Evolutionary conservation across 2,329 filamentous ascomycete species (phyloP).

Genomic region (Diaporthe eres): DNA sequence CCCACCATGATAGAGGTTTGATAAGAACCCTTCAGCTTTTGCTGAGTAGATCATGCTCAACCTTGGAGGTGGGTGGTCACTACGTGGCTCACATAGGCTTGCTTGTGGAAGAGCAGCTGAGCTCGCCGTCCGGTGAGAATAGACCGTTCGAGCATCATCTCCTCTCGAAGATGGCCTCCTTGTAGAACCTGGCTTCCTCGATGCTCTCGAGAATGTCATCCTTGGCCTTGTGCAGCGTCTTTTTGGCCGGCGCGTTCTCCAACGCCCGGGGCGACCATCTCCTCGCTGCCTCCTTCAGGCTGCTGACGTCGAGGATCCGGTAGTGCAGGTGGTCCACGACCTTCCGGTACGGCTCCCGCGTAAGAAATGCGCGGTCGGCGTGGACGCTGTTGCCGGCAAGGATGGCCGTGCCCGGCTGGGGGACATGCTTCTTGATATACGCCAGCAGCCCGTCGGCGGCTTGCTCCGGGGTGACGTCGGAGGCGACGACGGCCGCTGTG

Average conservation of each 20-base stretch:
- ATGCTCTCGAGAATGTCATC: slow-evolving; percentile 97
- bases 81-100: not conserved
- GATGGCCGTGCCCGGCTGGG: slow-evolving; percentile 75
- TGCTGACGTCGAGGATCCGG: slow-evolving; percentile 91
- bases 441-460: slow-evolving; percentile 81
- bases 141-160: not conserved
- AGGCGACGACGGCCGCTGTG: slow-evolving; percentile 80
- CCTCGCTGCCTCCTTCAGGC: slow-evolving; percentile 89
- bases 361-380: slow-evolving; percentile 86
- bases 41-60: not conserved
- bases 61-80: not conserved
- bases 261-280: slow-evolving; percentile 81
- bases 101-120: not conserved
- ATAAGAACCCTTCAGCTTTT: not conserved
- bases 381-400: slow-evolving; percentile 96
- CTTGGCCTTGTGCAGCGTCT: slow-evolving; percentile 83
- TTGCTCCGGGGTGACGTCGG: slow-evolving; percentile 77
- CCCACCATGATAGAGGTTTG: not conserved
- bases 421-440: slow-evolving; percentile 83
- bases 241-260: slow-evolving; percentile 78
- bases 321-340: slow-evolving; percentile 88
- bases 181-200: slow-evolving; percentile 88
- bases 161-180: slow-evolving; percentile 57
- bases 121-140: too few species aligned
- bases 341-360: slow-evolving; percentile 78